Evolutionary conservation across 2,329 filamentous ascomycete genomes (phyloP).

Genomic region (Fusarium sp.): DNA sequence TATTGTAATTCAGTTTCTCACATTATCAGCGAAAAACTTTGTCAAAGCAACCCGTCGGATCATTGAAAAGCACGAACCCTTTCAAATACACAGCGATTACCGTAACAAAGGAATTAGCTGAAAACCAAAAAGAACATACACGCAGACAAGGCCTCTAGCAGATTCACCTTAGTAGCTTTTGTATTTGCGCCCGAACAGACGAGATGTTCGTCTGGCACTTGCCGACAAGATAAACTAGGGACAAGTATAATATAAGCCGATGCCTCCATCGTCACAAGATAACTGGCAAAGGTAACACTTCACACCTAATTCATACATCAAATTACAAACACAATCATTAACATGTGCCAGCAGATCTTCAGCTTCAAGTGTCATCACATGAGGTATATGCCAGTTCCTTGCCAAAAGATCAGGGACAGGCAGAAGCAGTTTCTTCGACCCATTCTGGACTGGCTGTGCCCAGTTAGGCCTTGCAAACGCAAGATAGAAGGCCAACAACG

Average conservation of each 20-base stretch:
- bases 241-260: not conserved
- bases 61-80: not conserved
- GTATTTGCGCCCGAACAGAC: not conserved
- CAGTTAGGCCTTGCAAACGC: not conserved
- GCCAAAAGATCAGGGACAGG: not conserved
- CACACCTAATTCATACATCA: not conserved
- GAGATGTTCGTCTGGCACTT: not conserved
- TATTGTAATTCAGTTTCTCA: not conserved
- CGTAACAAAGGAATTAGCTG: not conserved
- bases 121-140: not conserved
- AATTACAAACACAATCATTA: not conserved
- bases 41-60: not conserved
- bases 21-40: too few species aligned
- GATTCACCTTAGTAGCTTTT: not conserved
- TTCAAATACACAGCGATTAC: not conserved
- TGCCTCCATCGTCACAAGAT: not conserved
- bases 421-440: not conserved
- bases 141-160: not conserved
- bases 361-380: constrained; percentile 38
- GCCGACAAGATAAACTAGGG: not conserved
- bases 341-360: constrained; percentile 37
- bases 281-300: not conserved
- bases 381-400: constrained; percentile 5
- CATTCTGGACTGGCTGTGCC: constrained; percentile 7
- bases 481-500: not conserved